Base-by-base conservation (phyloP, 164 flowering plant genomes). In the Aristolochia fimbriata region DNA sequence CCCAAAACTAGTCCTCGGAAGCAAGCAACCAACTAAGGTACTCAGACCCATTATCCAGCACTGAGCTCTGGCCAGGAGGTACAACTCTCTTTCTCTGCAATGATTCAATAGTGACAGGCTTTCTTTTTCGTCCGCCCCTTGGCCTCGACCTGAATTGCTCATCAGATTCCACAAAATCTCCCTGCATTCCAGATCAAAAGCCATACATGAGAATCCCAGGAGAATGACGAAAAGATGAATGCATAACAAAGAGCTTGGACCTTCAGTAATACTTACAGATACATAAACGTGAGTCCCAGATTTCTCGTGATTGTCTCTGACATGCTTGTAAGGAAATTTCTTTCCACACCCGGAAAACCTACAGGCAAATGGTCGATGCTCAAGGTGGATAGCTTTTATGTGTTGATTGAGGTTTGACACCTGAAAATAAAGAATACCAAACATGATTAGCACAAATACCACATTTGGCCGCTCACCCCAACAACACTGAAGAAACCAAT, bases 261-360 rank as follows among this genome's bases (percentile, higher is more conserved):
- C 12, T 23, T 11, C 25, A 8, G 50, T 19, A 43, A 3, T 22
- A 65, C 80, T 78, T 65, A 90, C 93, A 47, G 58, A 68, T 17
- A 77, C 43, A 62, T 75, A 80, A 48, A 77, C 69, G 65, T 88
- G 96, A 51, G 65, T 24, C 5, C 83, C 80, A 16, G 80, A 69
- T 63, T 76, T 82, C 74, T 91, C 97, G 60, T 91, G 97, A 16
- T 79, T 80, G 60, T 88, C 91, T 65, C 96, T 83, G 17, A 85
- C 96, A 57, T 89, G 96, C 75, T 70, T 83, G 74, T 71, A 87
- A 0, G 95, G 51, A 49, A 93, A 93, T 31, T 48, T 78, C 84
- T 61, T 70, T 47, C 80, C 82, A 72, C 99, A 93, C 0, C 79
- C 86, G 22, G 83, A 46, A 24, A 82, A 31, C 19, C 84, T 33